These are phyloP conservation scores for Galerina sulciceps DNA, from an alignment of 768 basidiomycete species.

Conservation along the genomic window DNA sequence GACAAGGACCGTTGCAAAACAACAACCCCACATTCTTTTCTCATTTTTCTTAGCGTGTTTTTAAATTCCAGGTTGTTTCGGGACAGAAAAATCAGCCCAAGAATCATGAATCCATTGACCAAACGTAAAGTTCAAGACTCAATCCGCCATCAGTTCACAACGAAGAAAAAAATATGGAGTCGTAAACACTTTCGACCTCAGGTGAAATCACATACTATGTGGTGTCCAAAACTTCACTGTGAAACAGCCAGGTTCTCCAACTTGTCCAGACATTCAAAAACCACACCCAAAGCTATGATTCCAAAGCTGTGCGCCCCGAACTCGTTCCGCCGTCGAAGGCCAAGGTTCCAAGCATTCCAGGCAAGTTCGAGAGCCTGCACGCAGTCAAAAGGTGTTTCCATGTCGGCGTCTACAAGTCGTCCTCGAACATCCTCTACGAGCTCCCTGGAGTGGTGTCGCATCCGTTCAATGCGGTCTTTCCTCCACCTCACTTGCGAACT, in stretches of 20 bases:
- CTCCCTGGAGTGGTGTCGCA: conserved; percentile 58
- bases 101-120: too few relatives aligned
- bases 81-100: too few relatives aligned
- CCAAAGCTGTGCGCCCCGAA: conserved; percentile 72
- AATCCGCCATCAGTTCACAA: too few relatives aligned
- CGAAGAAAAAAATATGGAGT: too few relatives aligned
- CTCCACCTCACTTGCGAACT: conserved; percentile 67
- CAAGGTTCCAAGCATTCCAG: conserved; percentile 71
- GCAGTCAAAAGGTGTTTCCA: conserved; percentile 31
- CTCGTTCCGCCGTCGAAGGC: conserved; percentile 40
- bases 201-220: too few relatives aligned
- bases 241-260: conserved; percentile 1
- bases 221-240: too few relatives aligned
- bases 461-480: conserved; percentile 59
- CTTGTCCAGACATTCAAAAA: conserved; percentile 62
- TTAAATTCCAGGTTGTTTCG: too few relatives aligned
- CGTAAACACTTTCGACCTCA: too few relatives aligned
- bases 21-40: too few relatives aligned
- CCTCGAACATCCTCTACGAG: conserved; percentile 56
- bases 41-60: too few relatives aligned
- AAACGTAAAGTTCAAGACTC: too few relatives aligned
- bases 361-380: conserved; percentile 49
- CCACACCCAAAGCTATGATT: conserved; percentile 60
- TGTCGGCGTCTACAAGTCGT: conserved; percentile 34
- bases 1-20: too few relatives aligned